phyloP scores from a whole-genome alignment of 352 stramenopile species.

The Phytophthora hibernalis region DNA sequence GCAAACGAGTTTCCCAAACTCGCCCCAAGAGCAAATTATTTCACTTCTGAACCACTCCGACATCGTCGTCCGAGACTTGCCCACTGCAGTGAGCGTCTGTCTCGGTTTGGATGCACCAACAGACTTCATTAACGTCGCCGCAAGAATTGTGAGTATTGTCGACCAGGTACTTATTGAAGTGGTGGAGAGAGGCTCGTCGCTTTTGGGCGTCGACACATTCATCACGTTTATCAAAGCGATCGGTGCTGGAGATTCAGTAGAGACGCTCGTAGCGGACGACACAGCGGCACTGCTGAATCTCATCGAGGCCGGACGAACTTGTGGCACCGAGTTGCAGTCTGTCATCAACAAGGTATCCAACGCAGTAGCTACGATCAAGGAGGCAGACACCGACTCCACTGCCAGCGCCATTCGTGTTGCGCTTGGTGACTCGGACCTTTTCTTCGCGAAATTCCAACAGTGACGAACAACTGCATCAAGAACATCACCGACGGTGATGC shows the following conservation, averaged over 20 bases:
- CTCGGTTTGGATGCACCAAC: conserved; percentile 44
- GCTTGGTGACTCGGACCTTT: conserved; percentile 36
- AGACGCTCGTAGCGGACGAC: conserved; percentile 19
- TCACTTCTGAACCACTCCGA: conserved; percentile 60
- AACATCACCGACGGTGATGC: not conserved
- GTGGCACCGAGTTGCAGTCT: not conserved
- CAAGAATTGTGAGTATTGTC: conserved; percentile 31
- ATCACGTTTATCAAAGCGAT: conserved; percentile 22
- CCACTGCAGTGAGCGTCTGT: conserved; percentile 55
- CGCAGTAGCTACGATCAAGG: conserved; percentile 44
- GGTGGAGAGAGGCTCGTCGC: conserved; percentile 23
- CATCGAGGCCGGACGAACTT: conserved; percentile 28
- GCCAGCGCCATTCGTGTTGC: conserved; percentile 38
- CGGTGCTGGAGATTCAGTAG: conserved; percentile 5
- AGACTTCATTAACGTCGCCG: conserved; percentile 14
- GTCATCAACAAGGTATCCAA: conserved; percentile 41
- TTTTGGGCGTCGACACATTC: conserved; percentile 24
- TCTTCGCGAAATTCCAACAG: not conserved
- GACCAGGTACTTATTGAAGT: conserved; percentile 29
- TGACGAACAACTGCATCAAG: not conserved
- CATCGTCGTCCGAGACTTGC: conserved; percentile 57
- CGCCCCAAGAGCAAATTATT: conserved; percentile 52
- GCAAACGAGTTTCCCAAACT: conserved; percentile 46
- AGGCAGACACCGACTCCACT: conserved; percentile 13
- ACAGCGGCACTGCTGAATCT: conserved; percentile 22